Base-by-base conservation (phyloP, 1,284 basidiomycete genomes). In the Bjerkandera adusta region DNA sequence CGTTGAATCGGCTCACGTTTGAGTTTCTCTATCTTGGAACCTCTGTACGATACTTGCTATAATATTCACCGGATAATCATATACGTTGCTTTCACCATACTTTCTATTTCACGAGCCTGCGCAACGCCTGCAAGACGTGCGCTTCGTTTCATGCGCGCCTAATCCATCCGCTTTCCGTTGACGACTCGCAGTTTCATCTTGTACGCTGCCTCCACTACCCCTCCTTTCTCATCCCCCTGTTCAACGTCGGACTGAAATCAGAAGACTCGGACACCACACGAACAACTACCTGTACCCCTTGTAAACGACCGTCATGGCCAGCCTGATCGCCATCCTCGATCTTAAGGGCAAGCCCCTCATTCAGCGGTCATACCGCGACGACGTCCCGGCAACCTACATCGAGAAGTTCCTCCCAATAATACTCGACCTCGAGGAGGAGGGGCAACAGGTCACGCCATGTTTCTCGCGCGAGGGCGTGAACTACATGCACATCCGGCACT, bases 311-410 rank as follows among this genome's bases (percentile, higher is more conserved):
- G 27, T 29, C 25, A 80, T 80, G 77, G 76, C 79, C 36, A 77
- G 75, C 52, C 73, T 91, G 47, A 85, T 98, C 56, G 93, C 96
- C 37, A 97, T 99, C 60, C 87, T 97, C 61, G 96, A 99, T 69
- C 83, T 99, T 68, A 98, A 98, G 75, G 96, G 96, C 61, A 99
- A 99, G 70, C 92, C 95, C 24, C 81, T 99, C 47, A 99, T 99
- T 57, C 96, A 98, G 66, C 79, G 96, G n/a, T 90, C 92, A 0
- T 99, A 99, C 71, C 81, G 95, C 44, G 97, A 99, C 68, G 97
- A 99, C 71, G 91, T 99, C 0, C 82, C 92, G 0, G 61, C 91
- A 0, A 83, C 92, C 0, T 88, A 88, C 50, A 85, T 99, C 55
- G 96, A 99, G 64, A 83, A 87, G 40, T 99, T 99, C 68, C 77